Percentiles rank a stretch among this genome's conserved stretches.
Conservation (phyloP, 1,139 yeast genomes). For the Geotrichum restrictum region DNA sequence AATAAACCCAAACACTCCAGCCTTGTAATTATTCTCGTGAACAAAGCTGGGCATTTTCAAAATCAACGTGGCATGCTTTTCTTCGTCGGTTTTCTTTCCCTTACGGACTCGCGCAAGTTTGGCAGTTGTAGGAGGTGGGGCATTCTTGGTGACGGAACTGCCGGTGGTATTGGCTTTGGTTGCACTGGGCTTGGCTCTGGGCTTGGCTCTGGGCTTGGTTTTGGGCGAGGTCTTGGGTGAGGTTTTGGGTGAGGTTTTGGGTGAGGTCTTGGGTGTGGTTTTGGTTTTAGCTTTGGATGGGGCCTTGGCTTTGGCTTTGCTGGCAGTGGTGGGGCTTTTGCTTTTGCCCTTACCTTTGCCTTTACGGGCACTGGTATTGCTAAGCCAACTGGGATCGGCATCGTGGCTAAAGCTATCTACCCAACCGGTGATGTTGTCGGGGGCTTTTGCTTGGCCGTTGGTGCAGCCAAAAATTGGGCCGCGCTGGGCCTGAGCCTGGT, state of each 20-base stretch:
- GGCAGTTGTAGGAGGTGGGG: not conserved
- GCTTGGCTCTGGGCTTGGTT: not conserved
- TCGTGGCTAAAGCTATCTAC: not conserved
- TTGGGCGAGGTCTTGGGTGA: no score
- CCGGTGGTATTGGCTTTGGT: not conserved
- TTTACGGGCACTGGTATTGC: not conserved
- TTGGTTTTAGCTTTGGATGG: not conserved
- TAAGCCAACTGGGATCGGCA: no score
- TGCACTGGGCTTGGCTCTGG: not conserved
- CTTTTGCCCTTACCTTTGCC: not conserved
- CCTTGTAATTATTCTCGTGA: not conserved
- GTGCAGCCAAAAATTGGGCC: no score
- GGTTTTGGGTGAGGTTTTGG: no score
- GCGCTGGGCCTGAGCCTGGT: no score
- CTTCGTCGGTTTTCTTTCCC: constrained; percentile 1
- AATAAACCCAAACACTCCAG: constrained; percentile 9
- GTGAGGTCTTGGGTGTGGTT: not conserved
- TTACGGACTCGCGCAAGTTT: not conserved
- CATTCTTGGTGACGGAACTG: not conserved
- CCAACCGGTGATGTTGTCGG: not conserved
- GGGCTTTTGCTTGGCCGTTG: no score
- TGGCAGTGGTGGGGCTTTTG: not conserved
- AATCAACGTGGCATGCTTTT: constrained; percentile 4
- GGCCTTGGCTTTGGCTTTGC: not conserved
- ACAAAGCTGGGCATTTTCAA: not conserved